A percentile compares a stretch with the other conserved stretches of the same genome.
phyloP scores from a whole-genome alignment of 108 stramenopile genomes.

The Fragilaria radians region DNA sequence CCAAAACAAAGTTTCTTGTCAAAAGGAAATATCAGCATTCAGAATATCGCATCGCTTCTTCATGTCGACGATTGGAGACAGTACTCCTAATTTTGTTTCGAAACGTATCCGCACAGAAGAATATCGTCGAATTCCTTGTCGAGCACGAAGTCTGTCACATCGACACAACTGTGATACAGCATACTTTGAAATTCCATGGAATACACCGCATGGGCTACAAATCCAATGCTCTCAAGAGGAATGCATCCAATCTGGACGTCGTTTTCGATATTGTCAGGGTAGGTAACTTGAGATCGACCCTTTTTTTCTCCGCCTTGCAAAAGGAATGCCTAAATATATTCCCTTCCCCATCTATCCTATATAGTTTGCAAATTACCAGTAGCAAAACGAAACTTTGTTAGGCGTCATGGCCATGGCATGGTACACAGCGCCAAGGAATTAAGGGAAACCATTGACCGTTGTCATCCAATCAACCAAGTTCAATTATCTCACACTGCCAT shows the following conservation, averaged over 20 bases:
- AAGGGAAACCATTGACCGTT: neutral
- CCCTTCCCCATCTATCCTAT: neutral
- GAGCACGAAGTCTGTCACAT: neutral
- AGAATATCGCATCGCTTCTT: no score
- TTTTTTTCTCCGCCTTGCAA: neutral
- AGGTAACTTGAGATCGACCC: neutral
- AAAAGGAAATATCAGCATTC: no score
- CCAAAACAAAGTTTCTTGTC: no score
- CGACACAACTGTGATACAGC: neutral
- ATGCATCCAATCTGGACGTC: neutral
- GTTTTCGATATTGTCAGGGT: neutral
- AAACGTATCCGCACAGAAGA: no score
- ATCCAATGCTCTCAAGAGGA: neutral
- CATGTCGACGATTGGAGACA: no score
- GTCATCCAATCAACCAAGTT: no score
- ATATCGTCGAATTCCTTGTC: neutral
- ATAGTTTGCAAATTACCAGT: neutral
- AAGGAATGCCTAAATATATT: neutral
- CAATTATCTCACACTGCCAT: no score
- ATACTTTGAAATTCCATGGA: neutral
- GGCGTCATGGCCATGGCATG: neutral
- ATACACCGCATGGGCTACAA: neutral
- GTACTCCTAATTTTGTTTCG: no score
- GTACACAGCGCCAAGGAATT: neutral
- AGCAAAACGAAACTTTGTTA: neutral